Base-by-base conservation (phyloP, 169 alveolate genomes). In the Theileria parva region DNA sequence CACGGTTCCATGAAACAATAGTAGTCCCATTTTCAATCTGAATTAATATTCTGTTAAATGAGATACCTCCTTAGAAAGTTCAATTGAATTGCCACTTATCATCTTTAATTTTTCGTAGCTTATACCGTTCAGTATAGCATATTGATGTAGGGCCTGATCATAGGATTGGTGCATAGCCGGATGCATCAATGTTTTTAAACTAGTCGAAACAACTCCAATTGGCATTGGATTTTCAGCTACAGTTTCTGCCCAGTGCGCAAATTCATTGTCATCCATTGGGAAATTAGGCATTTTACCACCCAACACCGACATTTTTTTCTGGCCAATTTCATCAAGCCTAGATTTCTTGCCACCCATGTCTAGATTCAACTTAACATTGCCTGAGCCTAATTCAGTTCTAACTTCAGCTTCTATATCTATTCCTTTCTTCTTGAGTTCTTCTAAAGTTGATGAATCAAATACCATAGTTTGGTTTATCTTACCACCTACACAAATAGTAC, bases 201-300 rank as follows among this genome's bases (percentile, higher is more conserved):
- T 70, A 4, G 75, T 74, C 12, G 85, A 86, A 11, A 69, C 60
- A n/a, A 85, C 63, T 17, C 87, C 86, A 0, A 78, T 74, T 13
- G 91, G 91, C 91, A 85, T 78, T 28, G 91, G 91, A 23, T 79
- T 85, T 21, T 71, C 74, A 19, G 86, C 83, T 34, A 85, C 83
- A n/a, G 87, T 53, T 19, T 71, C 74, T 17, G 79, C 87, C 91
- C 91, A 85, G 13, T n/a, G 65, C 0, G 86, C 83, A 55, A 70
- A 85, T 37, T 77, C 87, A 23, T 59, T 64, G 34, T 77, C 85
- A 21, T 72, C 79, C 12, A 85, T 37, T 25, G 91, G 91, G 32
- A 80, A 48, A 30, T 79, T 78, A 7, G 91, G 91, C 91, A 85
- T 85, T 15, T 77, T 50, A 21, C 91, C 91, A 23, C 91, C 91